Base-by-base conservation (phyloP, 345 rosid species). In the Eucalyptus virginea region DNA sequence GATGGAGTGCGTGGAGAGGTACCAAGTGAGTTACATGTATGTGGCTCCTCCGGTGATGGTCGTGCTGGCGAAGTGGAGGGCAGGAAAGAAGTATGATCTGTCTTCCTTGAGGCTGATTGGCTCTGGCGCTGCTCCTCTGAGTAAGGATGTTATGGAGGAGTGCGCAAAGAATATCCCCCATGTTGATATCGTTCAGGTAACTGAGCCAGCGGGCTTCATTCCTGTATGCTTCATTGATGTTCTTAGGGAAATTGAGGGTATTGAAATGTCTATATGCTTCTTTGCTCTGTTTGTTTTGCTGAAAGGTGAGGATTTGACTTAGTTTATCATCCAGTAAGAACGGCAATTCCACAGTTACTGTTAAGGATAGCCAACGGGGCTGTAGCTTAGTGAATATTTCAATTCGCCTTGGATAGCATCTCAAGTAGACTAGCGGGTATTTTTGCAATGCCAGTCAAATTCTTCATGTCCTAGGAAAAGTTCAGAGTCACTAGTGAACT, bases 61-160 rank as follows among this genome's bases (percentile, higher is more conserved):
- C 80, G 92, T 90, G 30, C 88, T 92, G 90, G 91, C 92, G 24
- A 93, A 93, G 89, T 69, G 86, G 83, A 34, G 88, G 42, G 65
- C 51, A 34, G 58, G 9, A 87, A 91, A 89, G 51, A 91, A 91
- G 89, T 90, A 91, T 81, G 94, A 93, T 88, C 85, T 92, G 44
- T 91, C 93, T 23, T 91, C 94, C 3, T 89, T 94, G 91, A 87
- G 87, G 92, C 69, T 87, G 21, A 87, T 93, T 40, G 90, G 90
- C 10, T 94, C 92, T 9, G 93, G 94, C 67, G 95, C 94, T 2
- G 95, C 95, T 47, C 94, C 95, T 30, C 47, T 94, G 87, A 89
- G 94, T 49, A 91, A 92, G 42, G 94, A 94, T 42, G 54, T 93
- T 34, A 93, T 94, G 91, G 88, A 88, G 37, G 93, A 91, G 34